Percentiles rank a stretch among this genome's conserved stretches.
phyloP scores from a whole-genome alignment of 805 yeast species.

The Lipomyces mesembrius region DNA sequence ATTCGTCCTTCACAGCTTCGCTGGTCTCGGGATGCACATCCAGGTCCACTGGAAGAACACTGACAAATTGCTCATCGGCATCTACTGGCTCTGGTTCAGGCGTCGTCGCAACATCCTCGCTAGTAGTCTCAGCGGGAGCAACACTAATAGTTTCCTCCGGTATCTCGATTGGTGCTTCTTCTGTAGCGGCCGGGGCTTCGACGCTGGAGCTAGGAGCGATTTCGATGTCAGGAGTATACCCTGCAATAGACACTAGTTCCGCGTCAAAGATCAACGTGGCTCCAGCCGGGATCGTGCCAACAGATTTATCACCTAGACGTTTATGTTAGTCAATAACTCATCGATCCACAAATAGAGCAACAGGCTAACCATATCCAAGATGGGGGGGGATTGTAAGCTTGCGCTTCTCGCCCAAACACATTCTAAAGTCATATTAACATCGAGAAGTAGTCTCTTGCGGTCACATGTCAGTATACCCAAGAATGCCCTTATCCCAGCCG shows the following conservation, averaged over 20 bases:
- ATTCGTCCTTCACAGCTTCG: conserved; percentile 25
- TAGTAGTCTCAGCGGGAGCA: conserved; percentile 10
- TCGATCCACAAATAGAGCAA: conserved; percentile 55
- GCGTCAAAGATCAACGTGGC: conserved; percentile 72
- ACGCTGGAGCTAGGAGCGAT: not conserved
- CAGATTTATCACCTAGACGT: conserved; percentile 15
- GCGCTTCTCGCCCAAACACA: conserved; percentile 90
- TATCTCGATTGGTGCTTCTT: conserved; percentile 7
- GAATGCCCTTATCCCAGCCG: conserved; percentile 91
- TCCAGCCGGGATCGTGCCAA: conserved; percentile 72
- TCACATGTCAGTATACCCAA: conserved; percentile 47
- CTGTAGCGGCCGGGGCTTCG: conserved; percentile 13
- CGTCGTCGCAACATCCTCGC: conserved; percentile 8
- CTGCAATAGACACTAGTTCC: conserved; percentile 61
- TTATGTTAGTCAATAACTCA: not conserved
- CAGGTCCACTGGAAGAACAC: not conserved
- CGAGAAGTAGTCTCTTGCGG: not conserved
- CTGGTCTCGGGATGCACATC: not conserved
- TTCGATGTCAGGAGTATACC: conserved; percentile 23
- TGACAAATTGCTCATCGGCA: not conserved
- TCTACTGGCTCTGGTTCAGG: not conserved
- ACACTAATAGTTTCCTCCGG: conserved; percentile 6
- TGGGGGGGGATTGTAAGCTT: conserved; percentile 77
- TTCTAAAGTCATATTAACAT: conserved; percentile 41
- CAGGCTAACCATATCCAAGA: conserved; percentile 67